Conservation (phyloP, 2,329 filamentous ascomycete species). For the Xylaria digitata region DNA sequence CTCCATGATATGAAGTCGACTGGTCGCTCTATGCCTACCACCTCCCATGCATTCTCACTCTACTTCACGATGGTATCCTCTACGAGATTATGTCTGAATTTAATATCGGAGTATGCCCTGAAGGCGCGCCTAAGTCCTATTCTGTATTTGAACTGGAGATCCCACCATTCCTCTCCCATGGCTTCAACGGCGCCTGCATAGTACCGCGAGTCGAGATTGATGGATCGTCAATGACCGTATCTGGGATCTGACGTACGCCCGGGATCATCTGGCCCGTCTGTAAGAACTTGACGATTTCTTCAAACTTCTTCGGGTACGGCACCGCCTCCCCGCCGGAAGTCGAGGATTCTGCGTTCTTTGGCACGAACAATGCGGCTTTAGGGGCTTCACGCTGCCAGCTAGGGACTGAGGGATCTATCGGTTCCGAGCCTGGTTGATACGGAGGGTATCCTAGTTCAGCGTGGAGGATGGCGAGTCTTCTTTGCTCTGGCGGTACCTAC, state of each 20-base stretch:
- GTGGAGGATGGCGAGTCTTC: conserved; percentile 35
- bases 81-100: not conserved
- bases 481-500: conserved; percentile 33
- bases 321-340: conserved; percentile 48
- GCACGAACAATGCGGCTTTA: conserved; percentile 48
- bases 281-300: conserved; percentile 79
- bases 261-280: conserved; percentile 77
- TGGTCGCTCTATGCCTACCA: not conserved
- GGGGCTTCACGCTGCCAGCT: conserved; percentile 51
- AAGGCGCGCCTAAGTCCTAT: conserved; percentile 17
- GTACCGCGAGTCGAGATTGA: conserved; percentile 49
- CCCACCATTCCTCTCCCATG: conserved; percentile 69
- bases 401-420: conserved; percentile 40
- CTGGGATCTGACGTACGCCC: conserved; percentile 79
- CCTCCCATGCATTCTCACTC: not conserved
- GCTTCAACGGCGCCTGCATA: conserved; percentile 56
- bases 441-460: conserved; percentile 29
- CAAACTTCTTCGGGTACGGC: conserved; percentile 78
- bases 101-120: not conserved
- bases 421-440: conserved; percentile 11
- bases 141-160: conserved; percentile 1
- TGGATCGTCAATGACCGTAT: conserved; percentile 74
- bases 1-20: not conserved
- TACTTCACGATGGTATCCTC: not conserved
- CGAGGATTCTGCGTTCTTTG: conserved; percentile 39